Evolutionary conservation across 345 rosid species (phyloP), one percentile per base, ranked within the genome.

Genomic region (Turnera subulata): DNA sequence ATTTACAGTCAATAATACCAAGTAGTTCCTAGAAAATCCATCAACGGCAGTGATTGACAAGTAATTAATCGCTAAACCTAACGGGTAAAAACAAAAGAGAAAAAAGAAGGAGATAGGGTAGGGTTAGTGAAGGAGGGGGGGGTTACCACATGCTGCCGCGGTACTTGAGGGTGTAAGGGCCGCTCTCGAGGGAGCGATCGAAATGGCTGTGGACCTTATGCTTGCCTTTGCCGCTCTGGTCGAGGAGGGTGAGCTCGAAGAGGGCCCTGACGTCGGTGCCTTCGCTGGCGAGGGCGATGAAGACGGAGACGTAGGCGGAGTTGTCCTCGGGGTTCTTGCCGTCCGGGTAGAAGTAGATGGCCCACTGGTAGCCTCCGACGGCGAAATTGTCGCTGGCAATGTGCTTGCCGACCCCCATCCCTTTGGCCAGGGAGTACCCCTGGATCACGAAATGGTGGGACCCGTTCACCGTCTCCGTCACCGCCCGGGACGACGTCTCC

Each of bases 201-300:
- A 84, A 84, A 74, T 84, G 91, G 76, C 85, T 80, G 42, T 84
- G 91, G 24, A 84, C 82, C 65, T 82, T 85, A 62, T 85, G 91
- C 64, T 73, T 80, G 15, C 68, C 85, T 62, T 82, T 82, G n/a
- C 85, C 91, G 58, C 88, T 82, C 78, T 85, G 91, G 61, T 85
- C 84, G 54, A 80, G 25, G 13, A 85, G 82, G 61, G 88, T 82
- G 50, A 85, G 69, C 73, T 80, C 85, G 33, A 85, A 85, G 57
- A 85, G 59, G 6, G 85, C 91, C 51, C 88, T 72, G 0, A 85
- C 84, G 35, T 85, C 85, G 25, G 88, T 75, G 10, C 88, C 91
- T 37, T 85, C 88, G 69, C 82, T 82, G 1, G 91, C 88, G 18
- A 84, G 67, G 0, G 91, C 88, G 50, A 85, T 85, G 67, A 85